Evolutionary conservation across 2,329 filamentous ascomycete species (phyloP).

Genomic region (Xylariaceae sp.): DNA sequence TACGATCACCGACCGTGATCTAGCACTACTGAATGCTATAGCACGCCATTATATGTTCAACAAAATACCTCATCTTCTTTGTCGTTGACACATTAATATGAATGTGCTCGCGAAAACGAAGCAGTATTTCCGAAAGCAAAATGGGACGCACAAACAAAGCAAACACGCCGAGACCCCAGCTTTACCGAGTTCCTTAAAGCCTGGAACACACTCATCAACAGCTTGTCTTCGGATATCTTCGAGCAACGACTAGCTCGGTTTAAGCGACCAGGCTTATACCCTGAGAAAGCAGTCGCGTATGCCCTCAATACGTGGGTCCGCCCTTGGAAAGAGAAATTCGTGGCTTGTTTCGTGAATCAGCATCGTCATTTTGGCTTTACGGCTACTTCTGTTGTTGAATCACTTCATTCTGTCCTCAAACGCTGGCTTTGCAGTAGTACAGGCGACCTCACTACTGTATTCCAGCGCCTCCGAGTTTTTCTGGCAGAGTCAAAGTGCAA

Average conservation of each 20-base stretch:
- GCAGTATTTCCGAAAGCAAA: neutral
- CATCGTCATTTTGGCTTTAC: neutral
- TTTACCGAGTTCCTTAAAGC: neutral
- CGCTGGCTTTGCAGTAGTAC: neutral
- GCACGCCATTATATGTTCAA: neutral
- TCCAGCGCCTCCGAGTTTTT: neutral
- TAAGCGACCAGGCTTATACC: neutral
- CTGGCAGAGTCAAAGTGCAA: neutral
- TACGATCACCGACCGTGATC: neutral
- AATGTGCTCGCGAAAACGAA: neutral
- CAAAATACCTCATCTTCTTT: neutral
- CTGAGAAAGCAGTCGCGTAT: neutral
- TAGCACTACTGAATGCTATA: neutral
- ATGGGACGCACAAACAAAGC: neutral
- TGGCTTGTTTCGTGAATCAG: neutral
- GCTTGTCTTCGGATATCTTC: neutral
- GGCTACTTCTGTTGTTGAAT: neutral
- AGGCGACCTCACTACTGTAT: neutral
- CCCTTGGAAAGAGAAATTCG: neutral
- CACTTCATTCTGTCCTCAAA: neutral
- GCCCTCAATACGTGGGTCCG: neutral
- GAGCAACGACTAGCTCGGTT: neutral
- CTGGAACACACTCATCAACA: neutral
- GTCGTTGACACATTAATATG: neutral
- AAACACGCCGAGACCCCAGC: neutral